Conservation (phyloP, 2,329 filamentous ascomycete genomes). For the Arthrobotrys musiformis region DNA sequence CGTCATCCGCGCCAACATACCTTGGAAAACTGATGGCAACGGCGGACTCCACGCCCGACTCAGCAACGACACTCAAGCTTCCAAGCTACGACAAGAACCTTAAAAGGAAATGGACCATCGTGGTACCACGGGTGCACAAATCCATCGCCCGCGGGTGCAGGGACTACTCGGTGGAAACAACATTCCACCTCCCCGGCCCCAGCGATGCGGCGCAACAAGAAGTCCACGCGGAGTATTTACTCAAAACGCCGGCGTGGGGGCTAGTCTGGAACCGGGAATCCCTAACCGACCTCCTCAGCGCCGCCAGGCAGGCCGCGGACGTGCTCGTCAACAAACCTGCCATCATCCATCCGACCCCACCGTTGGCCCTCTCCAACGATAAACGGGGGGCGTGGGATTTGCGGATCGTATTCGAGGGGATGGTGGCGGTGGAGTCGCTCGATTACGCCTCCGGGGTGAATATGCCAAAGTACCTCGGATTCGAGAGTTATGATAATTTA, state of each 20-base stretch:
- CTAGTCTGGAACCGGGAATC: constrained; percentile 52
- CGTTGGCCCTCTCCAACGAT: not conserved
- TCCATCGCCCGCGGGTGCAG: constrained; percentile 50
- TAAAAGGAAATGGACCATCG: constrained; percentile 49
- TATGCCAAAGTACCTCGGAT: constrained; percentile 48
- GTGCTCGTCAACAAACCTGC: constrained; percentile 20
- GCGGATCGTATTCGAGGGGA: constrained; percentile 48
- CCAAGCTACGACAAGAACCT: constrained; percentile 42
- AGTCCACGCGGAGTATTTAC: constrained; percentile 49
- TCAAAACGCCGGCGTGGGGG: constrained; percentile 53
- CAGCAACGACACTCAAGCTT: not conserved
- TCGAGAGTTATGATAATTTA: constrained; percentile 52
- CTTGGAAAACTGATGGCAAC: constrained; percentile 48
- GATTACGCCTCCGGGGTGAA: constrained; percentile 44
- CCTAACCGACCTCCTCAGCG: constrained; percentile 29
- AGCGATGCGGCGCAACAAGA: constrained; percentile 47
- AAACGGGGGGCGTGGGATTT: constrained; percentile 47
- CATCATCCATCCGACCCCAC: not conserved
- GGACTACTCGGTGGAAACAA: constrained; percentile 44
- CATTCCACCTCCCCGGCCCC: constrained; percentile 35
- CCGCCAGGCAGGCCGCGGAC: constrained; percentile 38
- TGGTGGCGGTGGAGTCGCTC: constrained; percentile 49
- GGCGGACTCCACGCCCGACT: constrained; percentile 7
- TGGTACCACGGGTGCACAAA: constrained; percentile 50
- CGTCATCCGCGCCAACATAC: constrained; percentile 33